phyloP scores from a whole-genome alignment of 2,329 filamentous ascomycete species.

The Rhinocladiella similis region DNA sequence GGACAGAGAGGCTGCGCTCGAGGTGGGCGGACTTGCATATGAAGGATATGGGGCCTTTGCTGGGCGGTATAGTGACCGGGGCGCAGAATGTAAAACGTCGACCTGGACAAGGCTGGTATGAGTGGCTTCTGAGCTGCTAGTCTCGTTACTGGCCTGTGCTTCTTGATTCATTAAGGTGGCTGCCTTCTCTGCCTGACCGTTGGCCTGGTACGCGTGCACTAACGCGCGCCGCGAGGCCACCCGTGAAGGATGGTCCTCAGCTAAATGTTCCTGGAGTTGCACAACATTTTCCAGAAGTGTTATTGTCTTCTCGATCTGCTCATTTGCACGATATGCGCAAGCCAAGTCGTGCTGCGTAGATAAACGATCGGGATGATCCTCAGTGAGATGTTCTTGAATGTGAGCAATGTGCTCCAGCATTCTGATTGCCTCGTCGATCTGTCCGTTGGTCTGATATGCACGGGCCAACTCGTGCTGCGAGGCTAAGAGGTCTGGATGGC shows the following conservation, averaged over 20 bases:
- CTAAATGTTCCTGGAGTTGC: conserved; percentile 27
- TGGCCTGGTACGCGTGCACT: conserved; percentile 1
- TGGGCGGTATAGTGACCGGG: too few species aligned
- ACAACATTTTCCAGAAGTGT: conserved; percentile 6
- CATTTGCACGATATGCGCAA: conserved; percentile 24
- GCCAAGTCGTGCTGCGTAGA: conserved; percentile 16
- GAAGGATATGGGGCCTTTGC: too few species aligned
- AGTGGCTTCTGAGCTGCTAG: too few species aligned
- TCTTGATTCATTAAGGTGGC: too few species aligned
- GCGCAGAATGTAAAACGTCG: too few species aligned
- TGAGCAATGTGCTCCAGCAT: conserved; percentile 28
- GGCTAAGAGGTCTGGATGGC: conserved; percentile 28
- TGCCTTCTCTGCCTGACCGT: conserved; percentile 10
- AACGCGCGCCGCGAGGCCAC: conserved; percentile 16
- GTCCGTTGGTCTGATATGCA: conserved; percentile 22
- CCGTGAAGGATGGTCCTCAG: conserved; percentile 30
- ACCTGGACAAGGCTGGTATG: too few species aligned
- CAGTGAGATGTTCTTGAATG: conserved; percentile 19
- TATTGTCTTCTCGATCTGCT: conserved; percentile 24
- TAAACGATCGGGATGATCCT: conserved; percentile 30
- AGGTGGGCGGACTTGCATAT: too few species aligned
- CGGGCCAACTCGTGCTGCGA: conserved; percentile 13
- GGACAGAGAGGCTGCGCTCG: too few species aligned
- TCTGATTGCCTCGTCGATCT: conserved; percentile 22
- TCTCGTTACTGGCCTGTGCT: too few species aligned